phyloP scores from a whole-genome alignment of 2,329 filamentous ascomycete genomes.

The Calonectria pteridis region DNA sequence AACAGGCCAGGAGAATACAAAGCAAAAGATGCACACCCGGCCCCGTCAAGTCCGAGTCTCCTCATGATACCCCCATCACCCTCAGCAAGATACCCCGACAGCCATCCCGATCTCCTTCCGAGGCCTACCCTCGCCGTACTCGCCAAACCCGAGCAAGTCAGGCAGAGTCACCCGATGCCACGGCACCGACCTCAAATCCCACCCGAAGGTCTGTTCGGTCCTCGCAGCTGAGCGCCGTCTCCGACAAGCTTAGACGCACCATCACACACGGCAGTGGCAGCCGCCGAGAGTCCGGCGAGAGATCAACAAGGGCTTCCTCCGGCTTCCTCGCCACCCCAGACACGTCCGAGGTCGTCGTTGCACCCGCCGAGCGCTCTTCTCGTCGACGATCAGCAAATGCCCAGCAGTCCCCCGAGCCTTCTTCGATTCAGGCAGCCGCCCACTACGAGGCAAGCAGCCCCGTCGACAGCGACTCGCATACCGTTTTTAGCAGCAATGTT shows the following conservation, averaged over 20 bases:
- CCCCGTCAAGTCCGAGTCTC: conserved; percentile 44
- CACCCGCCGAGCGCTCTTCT: conserved; percentile 49
- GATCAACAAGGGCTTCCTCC: conserved; percentile 40
- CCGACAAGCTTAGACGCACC: conserved; percentile 53
- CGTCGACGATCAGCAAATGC: conserved; percentile 57
- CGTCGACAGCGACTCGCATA: conserved; percentile 67
- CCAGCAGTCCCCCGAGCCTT: conserved; percentile 60
- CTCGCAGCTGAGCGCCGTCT: conserved; percentile 46
- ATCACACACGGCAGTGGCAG: conserved; percentile 43
- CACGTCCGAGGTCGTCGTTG: conserved; percentile 59
- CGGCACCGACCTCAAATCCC: conserved; percentile 35
- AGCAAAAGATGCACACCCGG: conserved; percentile 43
- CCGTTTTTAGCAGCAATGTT: conserved; percentile 72
- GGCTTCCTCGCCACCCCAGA: conserved; percentile 69
- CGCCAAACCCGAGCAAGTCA: conserved; percentile 46
- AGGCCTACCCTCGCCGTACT: conserved; percentile 47
- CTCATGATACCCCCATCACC: conserved; percentile 42
- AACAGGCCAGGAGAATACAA: conserved; percentile 36
- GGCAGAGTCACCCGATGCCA: conserved; percentile 47
- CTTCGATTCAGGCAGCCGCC: conserved; percentile 49
- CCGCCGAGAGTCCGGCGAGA: conserved; percentile 43
- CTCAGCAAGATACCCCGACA: conserved; percentile 46
- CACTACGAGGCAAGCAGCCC: conserved; percentile 65
- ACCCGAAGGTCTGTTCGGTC: conserved; percentile 45
- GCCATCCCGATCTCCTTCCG: conserved; percentile 50